Evolutionary conservation across 805 yeast species (phyloP), one percentile per base, ranked within the genome.

Genomic region (Lachancea kluyveri): DNA sequence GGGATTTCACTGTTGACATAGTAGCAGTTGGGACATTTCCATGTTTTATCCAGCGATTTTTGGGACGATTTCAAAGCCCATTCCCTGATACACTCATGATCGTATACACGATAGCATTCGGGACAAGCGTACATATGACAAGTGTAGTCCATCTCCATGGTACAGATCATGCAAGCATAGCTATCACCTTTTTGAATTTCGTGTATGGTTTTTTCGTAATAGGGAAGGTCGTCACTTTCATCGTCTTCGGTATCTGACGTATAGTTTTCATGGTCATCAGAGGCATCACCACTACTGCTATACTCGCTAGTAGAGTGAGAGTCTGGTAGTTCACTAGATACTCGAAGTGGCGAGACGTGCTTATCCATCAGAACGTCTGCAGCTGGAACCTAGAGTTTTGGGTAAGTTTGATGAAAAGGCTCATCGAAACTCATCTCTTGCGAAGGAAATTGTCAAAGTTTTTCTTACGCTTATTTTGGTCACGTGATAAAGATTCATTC

Each of bases 141-240:
- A 8, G 64, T 59, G 4, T 72, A 65, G 31, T 77, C 84, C 38
- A 90, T 69, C 41, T 85, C 90, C 21, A 82, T 78, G 0, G 95
- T 83, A 58, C 98, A 90, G 8, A 90, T 85, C 54, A 90, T 65
- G 59, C 98, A 90, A 1, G 74, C 69, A 50, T 90, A 88, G 1
- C 70, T 67, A n/a, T 84, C 88, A 8, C 72, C 68, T 26, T 42
- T 40, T 6, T 47, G 46, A 30, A 57, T 57, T 28, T 57, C 62
- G 13, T 41, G 42, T 4, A 57, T 35, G 5, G 62, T 42, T 24
- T 51, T 41, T 25, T 57, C 62, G 26, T 57, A 57, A 26, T 52
- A 54, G 16, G 44, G 45, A 43, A 54, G 31, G 23, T 46, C 46
- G 4, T 46, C 47, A 16, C 16, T 17, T 6, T 36, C 43, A 9